Evolutionary conservation across 2,329 filamentous ascomycete species (phyloP), one percentile per base, ranked within the genome.

Genomic region (Scedosporium minutisporum): DNA sequence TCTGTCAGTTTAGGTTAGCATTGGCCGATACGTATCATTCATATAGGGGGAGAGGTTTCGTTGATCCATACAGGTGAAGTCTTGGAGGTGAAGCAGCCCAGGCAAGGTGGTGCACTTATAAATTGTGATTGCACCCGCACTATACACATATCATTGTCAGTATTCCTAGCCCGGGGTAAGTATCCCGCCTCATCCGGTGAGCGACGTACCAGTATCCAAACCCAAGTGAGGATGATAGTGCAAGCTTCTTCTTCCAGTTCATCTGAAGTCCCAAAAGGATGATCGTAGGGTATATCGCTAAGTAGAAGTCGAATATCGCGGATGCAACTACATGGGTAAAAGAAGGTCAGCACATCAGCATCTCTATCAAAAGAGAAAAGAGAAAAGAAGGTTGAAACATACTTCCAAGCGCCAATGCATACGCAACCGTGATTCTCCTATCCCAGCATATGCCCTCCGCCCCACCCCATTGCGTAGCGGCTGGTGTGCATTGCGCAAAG

Each of bases 401-500:
- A 78, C 76, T 68, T 61, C 76, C 76, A 2, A 75, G 72, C 29
- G 71, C 75, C 3, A 77, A 74, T 3, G 74, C 71, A 64, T 75
- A 77, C 59, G 74, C 64, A 21, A 80, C 73, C 4, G 78, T 65
- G 57, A 75, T 70, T 64, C 65, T 69, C 14, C 63, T 67, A 65
- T 69, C 70, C 68, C 71, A 73, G 66, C 73, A 80, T 6, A 48
- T 71, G 3, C 72, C 74, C 9, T 68, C 67, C 3, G 74, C 68
- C 2, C 67, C 66, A 6, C 18, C 18, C 79, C 79, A 81, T 18
- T 75, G 68, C 0, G 76, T 73, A 18, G 63, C 44, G 3, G 66
- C 64, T 0, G 78, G 78, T 1, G 68, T 68, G 67, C 79, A 81
- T 63, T 75, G 76, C 1, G 71, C 75, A 53, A 78, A 76, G 1